Conservation (phyloP, 2,329 filamentous ascomycete genomes). For the Myriosclerotinia scirpicola region DNA sequence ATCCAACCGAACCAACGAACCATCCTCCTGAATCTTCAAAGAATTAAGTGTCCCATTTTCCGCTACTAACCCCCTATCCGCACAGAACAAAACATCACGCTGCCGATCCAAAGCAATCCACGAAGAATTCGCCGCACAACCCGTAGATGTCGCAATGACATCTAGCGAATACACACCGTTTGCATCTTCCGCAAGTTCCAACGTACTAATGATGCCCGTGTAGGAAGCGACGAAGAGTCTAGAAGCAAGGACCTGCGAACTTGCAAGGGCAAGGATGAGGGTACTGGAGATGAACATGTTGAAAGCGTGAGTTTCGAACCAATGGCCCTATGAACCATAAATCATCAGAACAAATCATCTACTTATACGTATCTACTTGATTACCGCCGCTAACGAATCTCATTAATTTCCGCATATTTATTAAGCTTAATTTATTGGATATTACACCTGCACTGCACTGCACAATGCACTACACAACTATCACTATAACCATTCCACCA, state of each 20-base stretch:
- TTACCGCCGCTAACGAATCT: too few relatives aligned
- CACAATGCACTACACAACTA: too few relatives aligned
- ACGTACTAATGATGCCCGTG: background rate
- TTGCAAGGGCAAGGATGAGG: background rate
- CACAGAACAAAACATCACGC: conserved; percentile 4
- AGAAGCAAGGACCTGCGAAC: background rate
- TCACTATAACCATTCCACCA: too few relatives aligned
- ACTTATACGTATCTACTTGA: conserved; percentile 2
- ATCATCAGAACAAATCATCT: background rate
- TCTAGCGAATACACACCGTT: background rate
- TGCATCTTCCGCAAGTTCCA: background rate
- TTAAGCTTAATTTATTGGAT: too few relatives aligned
- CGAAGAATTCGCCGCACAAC: conserved; percentile 3
- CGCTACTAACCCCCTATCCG: background rate
- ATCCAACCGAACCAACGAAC: conserved; percentile 9
- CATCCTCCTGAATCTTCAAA: conserved; percentile 7
- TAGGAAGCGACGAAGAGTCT: conserved; percentile 15
- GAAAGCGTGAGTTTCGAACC: background rate
- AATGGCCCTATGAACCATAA: background rate
- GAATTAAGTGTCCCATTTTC: conserved; percentile 8
- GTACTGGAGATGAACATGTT: conserved; percentile 7
- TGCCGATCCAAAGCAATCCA: conserved; percentile 4
- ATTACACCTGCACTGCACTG: too few relatives aligned
- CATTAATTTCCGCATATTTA: too few relatives aligned
- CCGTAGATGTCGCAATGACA: conserved; percentile 1